These are phyloP conservation scores for Mycena albidolilacea DNA, from an alignment of 768 basidiomycete species.

Conservation along the genomic window DNA sequence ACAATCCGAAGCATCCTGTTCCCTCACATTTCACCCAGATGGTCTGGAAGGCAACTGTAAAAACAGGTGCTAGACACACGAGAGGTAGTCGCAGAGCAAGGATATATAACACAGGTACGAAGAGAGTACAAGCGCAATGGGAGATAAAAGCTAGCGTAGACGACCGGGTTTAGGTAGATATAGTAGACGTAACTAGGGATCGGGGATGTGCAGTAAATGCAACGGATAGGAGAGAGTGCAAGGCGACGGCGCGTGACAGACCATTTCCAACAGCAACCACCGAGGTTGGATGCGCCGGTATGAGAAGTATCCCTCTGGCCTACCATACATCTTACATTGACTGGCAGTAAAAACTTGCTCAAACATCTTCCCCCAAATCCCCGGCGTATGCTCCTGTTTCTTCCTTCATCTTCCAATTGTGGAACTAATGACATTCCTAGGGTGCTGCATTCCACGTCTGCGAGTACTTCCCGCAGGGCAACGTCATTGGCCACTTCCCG, in stretches of 20 bases:
- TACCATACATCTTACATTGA: background rate
- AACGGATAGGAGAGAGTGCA: no score
- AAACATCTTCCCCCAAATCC: conserved; percentile 1
- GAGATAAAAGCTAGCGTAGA: no score
- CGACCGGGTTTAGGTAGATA: no score
- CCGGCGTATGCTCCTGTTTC: background rate
- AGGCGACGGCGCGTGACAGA: no score
- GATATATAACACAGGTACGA: no score
- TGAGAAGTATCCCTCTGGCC: background rate
- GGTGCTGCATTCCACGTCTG: background rate
- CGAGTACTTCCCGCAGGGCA: background rate
- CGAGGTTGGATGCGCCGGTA: background rate
- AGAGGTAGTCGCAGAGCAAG: no score
- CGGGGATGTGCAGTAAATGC: no score
- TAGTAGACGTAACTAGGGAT: no score
- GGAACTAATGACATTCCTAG: background rate
- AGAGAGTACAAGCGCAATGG: no score
- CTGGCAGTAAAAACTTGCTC: background rate
- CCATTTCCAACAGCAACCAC: no score
- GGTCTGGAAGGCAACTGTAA: background rate
- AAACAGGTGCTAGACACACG: no score
- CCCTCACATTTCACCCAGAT: background rate
- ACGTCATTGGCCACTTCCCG: background rate
- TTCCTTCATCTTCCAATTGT: background rate
- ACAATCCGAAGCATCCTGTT: background rate